Conservation (phyloP, 768 basidiomycete species). For the Hemileccinum rubropunctum region DNA sequence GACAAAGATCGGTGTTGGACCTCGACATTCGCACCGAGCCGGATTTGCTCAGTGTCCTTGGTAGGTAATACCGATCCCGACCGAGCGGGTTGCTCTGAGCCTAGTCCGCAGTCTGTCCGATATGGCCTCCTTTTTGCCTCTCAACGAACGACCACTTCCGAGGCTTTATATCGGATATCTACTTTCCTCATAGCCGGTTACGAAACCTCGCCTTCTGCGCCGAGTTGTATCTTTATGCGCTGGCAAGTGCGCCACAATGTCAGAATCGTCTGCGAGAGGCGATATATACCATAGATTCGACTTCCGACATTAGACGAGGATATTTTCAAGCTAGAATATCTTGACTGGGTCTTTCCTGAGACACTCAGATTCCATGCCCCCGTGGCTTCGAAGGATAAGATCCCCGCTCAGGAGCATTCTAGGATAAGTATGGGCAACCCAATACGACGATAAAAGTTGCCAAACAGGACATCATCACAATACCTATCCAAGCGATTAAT, state of each 20-base stretch:
- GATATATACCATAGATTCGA: constrained; percentile 30
- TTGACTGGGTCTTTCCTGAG: constrained; percentile 64
- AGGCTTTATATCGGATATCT: constrained; percentile 60
- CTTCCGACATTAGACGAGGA: constrained; percentile 22
- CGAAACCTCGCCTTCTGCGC: constrained; percentile 56
- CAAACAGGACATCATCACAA: constrained; percentile 53
- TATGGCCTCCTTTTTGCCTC: constrained; percentile 38
- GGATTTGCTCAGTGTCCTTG: constrained; percentile 53
- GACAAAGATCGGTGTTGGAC: constrained; percentile 33
- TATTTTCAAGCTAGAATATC: constrained; percentile 46
- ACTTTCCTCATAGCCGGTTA: constrained; percentile 66
- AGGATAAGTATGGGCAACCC: constrained; percentile 31
- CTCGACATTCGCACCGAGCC: constrained; percentile 15
- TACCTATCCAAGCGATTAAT: constrained; percentile 63
- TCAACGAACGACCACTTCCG: constrained; percentile 52
- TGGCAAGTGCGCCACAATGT: constrained; percentile 43
- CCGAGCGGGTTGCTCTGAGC: not conserved
- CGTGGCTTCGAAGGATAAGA: constrained; percentile 43
- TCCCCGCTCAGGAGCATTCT: constrained; percentile 44
- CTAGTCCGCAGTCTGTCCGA: constrained; percentile 55
- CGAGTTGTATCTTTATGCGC: constrained; percentile 61
- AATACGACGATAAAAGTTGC: constrained; percentile 37
- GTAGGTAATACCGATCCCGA: constrained; percentile 32
- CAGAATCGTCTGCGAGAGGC: constrained; percentile 49
- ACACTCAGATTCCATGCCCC: constrained; percentile 53